A percentile compares a stretch with the other conserved stretches of the same genome.
Conservation (phyloP, 495 filamentous ascomycete species). For the Acidiella bohemica region DNA sequence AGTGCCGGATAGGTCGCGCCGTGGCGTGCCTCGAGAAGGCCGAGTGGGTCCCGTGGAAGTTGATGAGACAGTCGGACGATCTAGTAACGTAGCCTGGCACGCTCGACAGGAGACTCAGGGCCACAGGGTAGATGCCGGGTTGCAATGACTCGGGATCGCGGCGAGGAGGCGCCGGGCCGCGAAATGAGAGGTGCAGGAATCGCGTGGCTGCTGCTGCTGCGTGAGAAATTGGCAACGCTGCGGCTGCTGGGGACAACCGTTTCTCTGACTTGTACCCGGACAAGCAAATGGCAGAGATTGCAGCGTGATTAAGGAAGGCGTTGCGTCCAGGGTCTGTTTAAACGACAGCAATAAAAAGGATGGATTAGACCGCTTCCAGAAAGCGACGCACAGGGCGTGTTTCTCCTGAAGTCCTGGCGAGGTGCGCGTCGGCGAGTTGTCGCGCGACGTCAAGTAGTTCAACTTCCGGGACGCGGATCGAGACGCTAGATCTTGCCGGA, state of each 20-base stretch:
- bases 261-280: background rate
- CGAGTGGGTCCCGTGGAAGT: conserved; percentile 6
- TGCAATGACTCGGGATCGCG: conserved; percentile 10
- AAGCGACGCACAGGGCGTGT: conserved; percentile 8
- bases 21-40: conserved; percentile 7
- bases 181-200: background rate
- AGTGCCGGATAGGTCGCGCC: conserved; percentile 9
- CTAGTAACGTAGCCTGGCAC: too few species aligned
- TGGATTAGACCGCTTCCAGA: conserved; percentile 9
- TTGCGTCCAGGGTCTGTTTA: background rate
- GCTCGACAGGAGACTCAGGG: conserved; percentile 6
- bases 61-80: conserved; percentile 13
- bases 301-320: conserved; percentile 8
- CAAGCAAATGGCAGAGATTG: background rate
- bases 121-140: background rate
- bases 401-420: background rate
- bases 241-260: background rate
- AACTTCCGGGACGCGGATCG: background rate
- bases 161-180: too few species aligned
- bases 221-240: background rate
- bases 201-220: background rate
- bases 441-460: conserved; percentile 7
- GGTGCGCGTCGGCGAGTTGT: background rate
- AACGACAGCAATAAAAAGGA: conserved; percentile 8
- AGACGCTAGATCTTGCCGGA: too few species aligned